These are phyloP conservation scores for Metschnikowia henanensis DNA, from an alignment of 805 yeast species.

Conservation along the genomic window DNA sequence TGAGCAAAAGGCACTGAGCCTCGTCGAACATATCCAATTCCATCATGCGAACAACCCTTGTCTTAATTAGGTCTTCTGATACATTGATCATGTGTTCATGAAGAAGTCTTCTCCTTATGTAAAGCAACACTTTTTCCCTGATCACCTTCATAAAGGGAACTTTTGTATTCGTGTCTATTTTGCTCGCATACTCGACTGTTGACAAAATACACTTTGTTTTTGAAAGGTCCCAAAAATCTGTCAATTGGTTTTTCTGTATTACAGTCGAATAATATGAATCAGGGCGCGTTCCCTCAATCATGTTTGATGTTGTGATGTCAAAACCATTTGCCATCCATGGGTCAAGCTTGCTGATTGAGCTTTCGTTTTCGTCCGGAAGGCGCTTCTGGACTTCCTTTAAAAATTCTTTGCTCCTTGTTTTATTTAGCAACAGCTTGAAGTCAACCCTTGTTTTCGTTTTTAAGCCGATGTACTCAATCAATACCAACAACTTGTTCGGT, in stretches of 20 bases:
- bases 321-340: neutral
- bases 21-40: conserved; percentile 20
- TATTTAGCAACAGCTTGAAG: neutral
- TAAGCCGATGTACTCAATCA: conserved; percentile 2
- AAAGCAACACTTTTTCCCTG: conserved; percentile 10
- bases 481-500: conserved; percentile 5
- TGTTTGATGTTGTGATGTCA: neutral
- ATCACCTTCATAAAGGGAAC: conserved; percentile 10
- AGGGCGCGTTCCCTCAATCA: conserved; percentile 4
- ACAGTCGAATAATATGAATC: conserved; percentile 15
- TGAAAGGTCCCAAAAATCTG: conserved; percentile 20
- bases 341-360: neutral
- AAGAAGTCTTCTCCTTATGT: conserved; percentile 12
- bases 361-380: neutral
- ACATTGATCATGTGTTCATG: conserved; percentile 10
- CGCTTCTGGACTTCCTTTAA: neutral
- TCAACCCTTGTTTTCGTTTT: neutral
- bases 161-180: conserved; percentile 5
- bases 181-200: conserved; percentile 19
- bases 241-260: conserved; percentile 9
- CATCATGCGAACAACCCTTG: conserved; percentile 21
- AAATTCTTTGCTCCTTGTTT: conserved; percentile 4
- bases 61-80: conserved; percentile 8
- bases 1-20: conserved; percentile 13
- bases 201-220: conserved; percentile 19